Conservation (phyloP, 352 stramenopile species). For the Pythium vanterpoolii region DNA sequence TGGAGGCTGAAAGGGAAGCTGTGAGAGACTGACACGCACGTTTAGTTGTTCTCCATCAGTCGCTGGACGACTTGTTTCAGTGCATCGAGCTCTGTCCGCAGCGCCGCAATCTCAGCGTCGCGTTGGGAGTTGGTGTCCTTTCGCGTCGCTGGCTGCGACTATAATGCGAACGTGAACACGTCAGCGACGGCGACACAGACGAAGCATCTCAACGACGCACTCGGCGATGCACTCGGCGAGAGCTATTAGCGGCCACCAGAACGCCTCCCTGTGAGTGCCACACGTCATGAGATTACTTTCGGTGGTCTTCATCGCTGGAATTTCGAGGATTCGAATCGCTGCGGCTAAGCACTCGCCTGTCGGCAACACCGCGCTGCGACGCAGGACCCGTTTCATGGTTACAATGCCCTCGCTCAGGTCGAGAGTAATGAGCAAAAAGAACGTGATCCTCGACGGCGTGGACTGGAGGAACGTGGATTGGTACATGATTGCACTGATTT, state of each 20-base stretch:
- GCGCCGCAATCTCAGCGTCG: background rate
- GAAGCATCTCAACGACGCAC: too few relatives aligned
- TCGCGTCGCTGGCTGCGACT: too few relatives aligned
- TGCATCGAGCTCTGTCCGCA: background rate
- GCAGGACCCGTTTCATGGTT: constrained; percentile 12
- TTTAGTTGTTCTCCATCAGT: background rate
- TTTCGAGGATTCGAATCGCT: background rate
- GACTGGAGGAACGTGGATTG: constrained; percentile 28
- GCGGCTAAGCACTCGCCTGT: background rate
- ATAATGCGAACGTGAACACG: background rate
- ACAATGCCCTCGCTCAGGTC: constrained; percentile 14
- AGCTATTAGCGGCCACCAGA: background rate
- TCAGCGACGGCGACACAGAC: background rate
- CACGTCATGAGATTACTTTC: background rate
- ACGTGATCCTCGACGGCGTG: constrained; percentile 6
- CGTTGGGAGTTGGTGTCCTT: background rate
- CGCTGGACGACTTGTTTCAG: constrained; percentile 1
- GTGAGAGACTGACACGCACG: background rate
- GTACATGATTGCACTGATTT: constrained; percentile 21
- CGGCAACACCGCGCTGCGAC: background rate
- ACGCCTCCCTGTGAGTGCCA: background rate
- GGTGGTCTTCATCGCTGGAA: background rate
- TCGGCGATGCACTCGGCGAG: background rate
- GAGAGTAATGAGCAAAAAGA: constrained; percentile 5
- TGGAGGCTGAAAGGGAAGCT: background rate